phyloP scores from a whole-genome alignment of 768 basidiomycete genomes.

The Cubamyces lactineus region DNA sequence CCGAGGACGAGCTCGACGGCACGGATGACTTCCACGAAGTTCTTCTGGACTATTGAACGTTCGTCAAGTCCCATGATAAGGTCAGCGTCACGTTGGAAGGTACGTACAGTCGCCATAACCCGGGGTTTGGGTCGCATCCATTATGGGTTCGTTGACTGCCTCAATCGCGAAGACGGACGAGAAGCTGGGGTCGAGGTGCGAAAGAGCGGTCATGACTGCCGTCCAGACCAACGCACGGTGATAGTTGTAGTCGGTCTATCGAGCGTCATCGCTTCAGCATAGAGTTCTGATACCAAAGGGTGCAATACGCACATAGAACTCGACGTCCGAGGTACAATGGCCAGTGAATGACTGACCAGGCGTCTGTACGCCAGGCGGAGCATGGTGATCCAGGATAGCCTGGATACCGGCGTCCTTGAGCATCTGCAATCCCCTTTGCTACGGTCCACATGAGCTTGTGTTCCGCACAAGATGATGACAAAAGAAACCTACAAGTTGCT shows the following conservation, averaged over 20 bases:
- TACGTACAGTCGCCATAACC: conserved; percentile 68
- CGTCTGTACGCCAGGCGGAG: conserved; percentile 69
- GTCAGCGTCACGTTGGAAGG: background rate
- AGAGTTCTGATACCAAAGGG: background rate
- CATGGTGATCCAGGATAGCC: conserved; percentile 72
- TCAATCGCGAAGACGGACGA: conserved; percentile 68
- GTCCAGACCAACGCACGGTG: conserved; percentile 82
- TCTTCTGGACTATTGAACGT: conserved; percentile 56
- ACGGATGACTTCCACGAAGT: conserved; percentile 71
- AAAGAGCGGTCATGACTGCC: conserved; percentile 72
- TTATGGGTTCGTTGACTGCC: conserved; percentile 79
- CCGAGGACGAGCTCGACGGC: conserved; percentile 66
- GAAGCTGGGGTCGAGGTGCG: conserved; percentile 73
- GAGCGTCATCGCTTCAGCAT: conserved; percentile 7
- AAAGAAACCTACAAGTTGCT: conserved; percentile 50
- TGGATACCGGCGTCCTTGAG: conserved; percentile 64
- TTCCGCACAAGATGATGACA: background rate
- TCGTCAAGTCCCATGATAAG: background rate
- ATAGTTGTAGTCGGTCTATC: conserved; percentile 71
- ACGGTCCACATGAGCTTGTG: background rate
- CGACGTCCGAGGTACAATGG: conserved; percentile 62
- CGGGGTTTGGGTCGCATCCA: conserved; percentile 69
- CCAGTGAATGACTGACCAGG: conserved; percentile 70
- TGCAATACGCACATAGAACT: conserved; percentile 66
- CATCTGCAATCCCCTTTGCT: conserved; percentile 67